Conservation (phyloP, 495 filamentous ascomycete genomes). For the Xylaria flabelliformis region DNA sequence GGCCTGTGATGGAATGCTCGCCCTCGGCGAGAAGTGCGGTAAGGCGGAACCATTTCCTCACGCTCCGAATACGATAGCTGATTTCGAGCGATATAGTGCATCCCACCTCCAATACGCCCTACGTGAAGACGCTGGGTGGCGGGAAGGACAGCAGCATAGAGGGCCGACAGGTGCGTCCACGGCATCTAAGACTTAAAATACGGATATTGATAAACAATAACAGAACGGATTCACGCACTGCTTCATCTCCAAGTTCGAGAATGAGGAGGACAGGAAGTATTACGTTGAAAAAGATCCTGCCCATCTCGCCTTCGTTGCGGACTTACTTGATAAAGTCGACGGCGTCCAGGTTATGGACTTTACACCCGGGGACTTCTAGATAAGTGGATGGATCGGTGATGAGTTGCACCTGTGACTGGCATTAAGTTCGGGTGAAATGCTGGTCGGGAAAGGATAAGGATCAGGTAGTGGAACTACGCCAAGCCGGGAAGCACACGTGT, state of each 20-base stretch:
- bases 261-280: slow-evolving; percentile 61
- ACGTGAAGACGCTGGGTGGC: slow-evolving; percentile 63
- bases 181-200: neutral
- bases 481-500: neutral
- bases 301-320: slow-evolving; percentile 54
- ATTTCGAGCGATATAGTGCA: slow-evolving; percentile 36
- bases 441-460: neutral
- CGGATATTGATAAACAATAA: neutral
- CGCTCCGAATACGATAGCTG: too few relatives aligned
- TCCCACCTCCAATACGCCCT: slow-evolving; percentile 58
- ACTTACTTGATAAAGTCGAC: slow-evolving; percentile 44
- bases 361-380: slow-evolving; percentile 47
- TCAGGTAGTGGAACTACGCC: too few relatives aligned
- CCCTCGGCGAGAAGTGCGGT: slow-evolving; percentile 48
- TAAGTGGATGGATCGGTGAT: too few relatives aligned
- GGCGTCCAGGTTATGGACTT: slow-evolving; percentile 54
- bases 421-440: neutral
- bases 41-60: too few relatives aligned
- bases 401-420: neutral
- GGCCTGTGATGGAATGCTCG: slow-evolving; percentile 41
- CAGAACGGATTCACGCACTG: slow-evolving; percentile 64
- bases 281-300: slow-evolving; percentile 60
- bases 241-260: slow-evolving; percentile 68
- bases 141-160: slow-evolving; percentile 69
- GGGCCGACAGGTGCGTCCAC: slow-evolving; percentile 59